These are phyloP conservation scores for Aureobasidium vineae DNA, from an alignment of 2,329 filamentous ascomycete species.

Conservation along the genomic window DNA sequence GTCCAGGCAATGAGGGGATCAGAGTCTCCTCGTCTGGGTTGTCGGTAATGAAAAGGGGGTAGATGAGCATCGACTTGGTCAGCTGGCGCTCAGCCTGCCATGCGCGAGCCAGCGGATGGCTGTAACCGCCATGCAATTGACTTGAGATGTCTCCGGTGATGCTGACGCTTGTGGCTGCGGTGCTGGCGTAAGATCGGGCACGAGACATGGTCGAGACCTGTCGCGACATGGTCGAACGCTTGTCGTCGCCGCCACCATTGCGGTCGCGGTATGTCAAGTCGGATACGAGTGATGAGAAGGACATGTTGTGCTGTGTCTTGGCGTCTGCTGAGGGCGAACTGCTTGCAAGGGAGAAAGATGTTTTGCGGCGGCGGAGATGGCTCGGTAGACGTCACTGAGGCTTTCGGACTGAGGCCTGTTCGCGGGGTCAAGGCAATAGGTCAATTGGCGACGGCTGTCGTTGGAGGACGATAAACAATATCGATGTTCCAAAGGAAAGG, in stretches of 20 bases:
- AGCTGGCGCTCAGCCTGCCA: conserved; percentile 55
- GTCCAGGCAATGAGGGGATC: conserved; percentile 87
- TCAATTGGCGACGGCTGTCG: background rate
- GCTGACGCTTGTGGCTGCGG: conserved; percentile 53
- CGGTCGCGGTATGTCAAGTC: conserved; percentile 51
- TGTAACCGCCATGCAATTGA: conserved; percentile 54
- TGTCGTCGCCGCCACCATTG: conserved; percentile 44
- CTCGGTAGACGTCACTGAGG: conserved; percentile 9
- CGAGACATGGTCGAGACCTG: conserved; percentile 43
- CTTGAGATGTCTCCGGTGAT: conserved; percentile 53
- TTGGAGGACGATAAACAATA: background rate
- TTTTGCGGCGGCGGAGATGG: conserved; percentile 11
- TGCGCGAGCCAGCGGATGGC: conserved; percentile 51
- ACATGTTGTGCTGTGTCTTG: conserved; percentile 41
- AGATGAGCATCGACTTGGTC: conserved; percentile 91
- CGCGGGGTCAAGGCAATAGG: background rate
- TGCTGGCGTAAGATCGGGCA: conserved; percentile 52
- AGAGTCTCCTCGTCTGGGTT: conserved; percentile 86
- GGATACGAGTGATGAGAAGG: conserved; percentile 54
- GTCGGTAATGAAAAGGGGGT: conserved; percentile 94
- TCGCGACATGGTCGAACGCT: conserved; percentile 38
- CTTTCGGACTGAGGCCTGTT: background rate
- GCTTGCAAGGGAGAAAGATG: conserved; percentile 13
- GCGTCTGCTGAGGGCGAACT: background rate
- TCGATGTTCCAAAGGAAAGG: background rate